A percentile compares a stretch with the other conserved stretches of the same genome.
phyloP scores from a whole-genome alignment of 305 asterid species.

The Solanum hybrid region DNA sequence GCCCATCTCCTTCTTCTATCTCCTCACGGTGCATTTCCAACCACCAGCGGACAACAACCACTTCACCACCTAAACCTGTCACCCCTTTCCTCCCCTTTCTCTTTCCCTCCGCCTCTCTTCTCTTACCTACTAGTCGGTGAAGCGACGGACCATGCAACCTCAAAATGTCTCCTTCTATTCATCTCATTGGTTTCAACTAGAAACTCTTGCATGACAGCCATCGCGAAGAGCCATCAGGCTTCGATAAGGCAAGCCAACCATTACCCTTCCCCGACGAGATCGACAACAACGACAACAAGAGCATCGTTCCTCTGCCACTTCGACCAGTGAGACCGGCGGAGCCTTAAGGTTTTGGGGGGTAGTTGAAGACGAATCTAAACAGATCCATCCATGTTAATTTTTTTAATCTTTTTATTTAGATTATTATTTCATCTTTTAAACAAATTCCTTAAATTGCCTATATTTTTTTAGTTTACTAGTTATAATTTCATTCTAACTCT shows the following conservation, averaged over 20 bases:
- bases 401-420: no score
- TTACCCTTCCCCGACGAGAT: not conserved
- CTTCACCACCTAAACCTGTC: not conserved
- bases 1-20: not conserved
- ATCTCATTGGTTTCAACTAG: not conserved
- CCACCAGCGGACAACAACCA: not conserved
- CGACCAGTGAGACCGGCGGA: rapidly evolving
- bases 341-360: not conserved
- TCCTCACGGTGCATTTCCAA: not conserved
- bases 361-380: not conserved
- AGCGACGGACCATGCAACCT: not conserved
- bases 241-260: not conserved
- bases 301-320: no score
- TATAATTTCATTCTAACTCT: not conserved
- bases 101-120: not conserved
- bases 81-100: not conserved
- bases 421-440: not conserved
- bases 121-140: not conserved
- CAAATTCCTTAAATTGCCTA: not conserved
- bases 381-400: not conserved
- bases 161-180: not conserved
- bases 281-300: not conserved
- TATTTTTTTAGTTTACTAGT: no score
- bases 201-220: no score
- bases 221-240: no score